Evolutionary conservation across 371 early-diverging fungal species (phyloP).

Genomic region (Umbelopsis sp.): DNA sequence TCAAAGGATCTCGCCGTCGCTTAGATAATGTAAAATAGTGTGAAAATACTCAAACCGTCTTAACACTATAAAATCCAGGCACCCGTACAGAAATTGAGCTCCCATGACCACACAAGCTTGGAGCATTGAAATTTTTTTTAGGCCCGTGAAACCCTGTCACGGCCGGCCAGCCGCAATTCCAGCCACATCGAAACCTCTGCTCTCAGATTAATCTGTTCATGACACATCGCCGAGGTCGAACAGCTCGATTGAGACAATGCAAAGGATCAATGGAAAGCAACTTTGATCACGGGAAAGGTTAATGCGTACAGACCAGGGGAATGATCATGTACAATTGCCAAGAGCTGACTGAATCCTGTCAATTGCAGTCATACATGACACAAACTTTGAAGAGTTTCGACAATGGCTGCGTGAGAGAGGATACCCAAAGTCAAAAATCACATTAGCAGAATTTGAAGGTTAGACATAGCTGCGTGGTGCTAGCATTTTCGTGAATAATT

Average conservation of each 20-base stretch:
- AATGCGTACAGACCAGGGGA: no score
- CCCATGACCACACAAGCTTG: no score
- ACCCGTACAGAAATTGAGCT: no score
- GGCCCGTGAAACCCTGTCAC: no score
- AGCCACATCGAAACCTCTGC: no score
- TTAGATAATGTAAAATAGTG: no score
- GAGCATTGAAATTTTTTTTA: no score
- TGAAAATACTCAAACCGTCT: no score
- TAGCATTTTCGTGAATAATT: neutral
- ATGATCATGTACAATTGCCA: no score
- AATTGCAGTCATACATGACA: conserved; percentile 47
- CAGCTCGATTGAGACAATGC: neutral
- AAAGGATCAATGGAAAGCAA: neutral
- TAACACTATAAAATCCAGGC: no score
- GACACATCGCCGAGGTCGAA: neutral
- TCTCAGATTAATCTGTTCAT: neutral
- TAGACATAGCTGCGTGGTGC: conserved; percentile 15
- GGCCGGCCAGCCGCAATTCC: no score
- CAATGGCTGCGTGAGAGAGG: conserved; percentile 51
- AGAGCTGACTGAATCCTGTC: neutral
- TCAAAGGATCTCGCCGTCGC: no score
- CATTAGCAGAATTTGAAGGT: conserved; percentile 61
- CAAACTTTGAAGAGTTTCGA: conserved; percentile 51
- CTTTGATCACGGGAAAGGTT: conserved; percentile 13
- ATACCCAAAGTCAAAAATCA: conserved; percentile 59